Base-by-base conservation (phyloP, 2,329 filamentous ascomycete genomes). In the Pochonia chlamydosporia region DNA sequence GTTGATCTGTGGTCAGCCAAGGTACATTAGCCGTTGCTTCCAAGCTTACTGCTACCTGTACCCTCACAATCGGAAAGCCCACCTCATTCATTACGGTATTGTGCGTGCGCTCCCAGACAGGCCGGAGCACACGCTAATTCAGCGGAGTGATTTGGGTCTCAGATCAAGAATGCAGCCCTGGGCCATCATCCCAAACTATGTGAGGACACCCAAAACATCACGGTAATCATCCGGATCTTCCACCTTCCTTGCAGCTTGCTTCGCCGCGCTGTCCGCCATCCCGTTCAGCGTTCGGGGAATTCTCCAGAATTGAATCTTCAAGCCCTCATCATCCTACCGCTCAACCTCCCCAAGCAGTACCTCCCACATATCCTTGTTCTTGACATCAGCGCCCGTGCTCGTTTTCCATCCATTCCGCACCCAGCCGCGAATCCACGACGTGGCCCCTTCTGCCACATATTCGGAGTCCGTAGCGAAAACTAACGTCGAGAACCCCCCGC, bases 301-400 rank as follows among this genome's bases (percentile, higher is more conserved):
- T 30, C 28, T 40, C 48, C 44, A 50, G 45, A 50, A 48, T 13
- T 50, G 44, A n/a, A 50, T 37, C 40, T 35, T 41, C 28, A 50
- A 23, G 33, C 48, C 48, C 14, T 4, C 2, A 5, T 21, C 3
- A 25, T 36, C 28, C 23, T 5, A 42, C 2, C 16, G 21, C 28
- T 50, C 40, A 23, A 47, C 11, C 21, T 46, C 33, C 21, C 40
- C 47, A 18, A 49, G 40, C 7, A 46, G 31, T 18, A 13, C 20
- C 30, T 49, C 43, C 49, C 51, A 52, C 26, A 51, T 28, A 18
- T 52, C 51, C 43, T 35, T 49, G 44, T 50, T 52, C 39, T 44
- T 49, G 9, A 48, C 48, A 1, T n/a, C 24, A 10, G 13, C 28
- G 6, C 46, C 43, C n/a, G 30, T 20, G 24, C 45, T 30, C 2